Conservation (phyloP, 768 basidiomycete genomes). For the Aureoboletus auriporus region DNA sequence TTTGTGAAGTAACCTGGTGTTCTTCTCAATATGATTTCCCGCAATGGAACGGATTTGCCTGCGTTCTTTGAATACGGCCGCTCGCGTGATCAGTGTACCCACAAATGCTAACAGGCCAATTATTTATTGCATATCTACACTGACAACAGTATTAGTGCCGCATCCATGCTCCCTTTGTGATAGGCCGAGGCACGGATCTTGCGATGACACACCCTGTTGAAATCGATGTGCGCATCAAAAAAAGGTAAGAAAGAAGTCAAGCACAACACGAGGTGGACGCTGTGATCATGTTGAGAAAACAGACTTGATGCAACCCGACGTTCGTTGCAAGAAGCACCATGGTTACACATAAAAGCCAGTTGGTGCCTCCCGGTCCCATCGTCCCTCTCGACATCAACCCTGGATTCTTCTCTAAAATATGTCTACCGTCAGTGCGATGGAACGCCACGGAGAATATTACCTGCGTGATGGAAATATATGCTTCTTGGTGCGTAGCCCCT, state of each 20-base stretch:
- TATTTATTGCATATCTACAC: neutral
- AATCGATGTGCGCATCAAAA: too few species aligned
- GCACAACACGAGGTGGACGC: slow-evolving; percentile 6
- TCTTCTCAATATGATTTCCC: slow-evolving; percentile 3
- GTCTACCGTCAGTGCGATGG: slow-evolving; percentile 15
- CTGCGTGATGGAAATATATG: slow-evolving; percentile 50
- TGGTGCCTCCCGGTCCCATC: neutral
- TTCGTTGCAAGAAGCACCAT: slow-evolving; percentile 4
- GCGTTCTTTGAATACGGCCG: neutral
- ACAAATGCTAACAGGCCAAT: too few species aligned
- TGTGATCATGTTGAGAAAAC: slow-evolving; percentile 16
- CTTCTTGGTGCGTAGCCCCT: slow-evolving; percentile 42
- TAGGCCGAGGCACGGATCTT: slow-evolving; percentile 8
- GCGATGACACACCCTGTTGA: slow-evolving; percentile 12
- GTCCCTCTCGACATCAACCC: neutral
- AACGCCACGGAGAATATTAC: slow-evolving; percentile 40
- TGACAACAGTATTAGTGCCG: too few species aligned
- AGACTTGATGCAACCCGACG: neutral
- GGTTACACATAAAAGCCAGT: slow-evolving; percentile 13
- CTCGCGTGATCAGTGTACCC: too few species aligned
- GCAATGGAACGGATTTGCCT: slow-evolving; percentile 6
- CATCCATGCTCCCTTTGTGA: neutral
- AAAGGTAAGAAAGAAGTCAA: slow-evolving; percentile 2
- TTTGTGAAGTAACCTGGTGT: slow-evolving; percentile 18
- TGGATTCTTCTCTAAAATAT: neutral